phyloP scores from a whole-genome alignment of 73 alveolate genomes.

The Tetrahymena borealis region DNA sequence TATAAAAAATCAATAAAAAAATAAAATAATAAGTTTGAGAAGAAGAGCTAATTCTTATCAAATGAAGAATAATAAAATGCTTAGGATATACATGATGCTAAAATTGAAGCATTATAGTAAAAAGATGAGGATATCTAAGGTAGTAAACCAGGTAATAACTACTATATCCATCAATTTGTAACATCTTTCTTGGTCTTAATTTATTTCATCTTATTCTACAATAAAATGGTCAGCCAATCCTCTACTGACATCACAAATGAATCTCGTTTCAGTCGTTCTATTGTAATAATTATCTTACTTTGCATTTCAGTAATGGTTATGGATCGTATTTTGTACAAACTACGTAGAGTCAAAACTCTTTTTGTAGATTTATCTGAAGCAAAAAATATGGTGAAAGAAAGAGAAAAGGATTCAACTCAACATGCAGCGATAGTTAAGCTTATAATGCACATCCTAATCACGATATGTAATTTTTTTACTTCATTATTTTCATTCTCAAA shows the following conservation, averaged over 20 bases:
- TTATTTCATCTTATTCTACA: constrained; percentile 47
- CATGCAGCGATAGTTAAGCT: constrained; percentile 20
- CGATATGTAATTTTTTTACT: background rate
- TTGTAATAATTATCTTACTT: constrained; percentile 26
- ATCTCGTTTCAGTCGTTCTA: constrained; percentile 45
- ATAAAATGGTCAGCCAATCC: constrained; percentile 43
- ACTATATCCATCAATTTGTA: constrained; percentile 43
- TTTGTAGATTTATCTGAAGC: constrained; percentile 7
- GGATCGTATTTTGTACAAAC: constrained; percentile 52
- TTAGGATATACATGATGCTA: background rate
- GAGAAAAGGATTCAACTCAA: constrained; percentile 6
- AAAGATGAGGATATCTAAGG: constrained; percentile 20
- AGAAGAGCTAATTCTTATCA: constrained; percentile 3
- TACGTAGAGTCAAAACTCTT: constrained; percentile 17
- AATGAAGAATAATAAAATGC: background rate
- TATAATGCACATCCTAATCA: background rate
- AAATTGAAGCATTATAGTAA: background rate
- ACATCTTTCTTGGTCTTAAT: constrained; percentile 37
- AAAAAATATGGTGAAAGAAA: background rate
- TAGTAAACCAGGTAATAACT: constrained; percentile 57
- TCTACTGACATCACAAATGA: constrained; percentile 39
- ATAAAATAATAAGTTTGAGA: background rate
- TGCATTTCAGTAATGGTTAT: constrained; percentile 39
- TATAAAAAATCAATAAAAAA: background rate
- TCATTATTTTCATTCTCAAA: background rate